phyloP scores from a whole-genome alignment of 2,329 filamentous ascomycete species.

The Cryphonectria nitschkei region DNA sequence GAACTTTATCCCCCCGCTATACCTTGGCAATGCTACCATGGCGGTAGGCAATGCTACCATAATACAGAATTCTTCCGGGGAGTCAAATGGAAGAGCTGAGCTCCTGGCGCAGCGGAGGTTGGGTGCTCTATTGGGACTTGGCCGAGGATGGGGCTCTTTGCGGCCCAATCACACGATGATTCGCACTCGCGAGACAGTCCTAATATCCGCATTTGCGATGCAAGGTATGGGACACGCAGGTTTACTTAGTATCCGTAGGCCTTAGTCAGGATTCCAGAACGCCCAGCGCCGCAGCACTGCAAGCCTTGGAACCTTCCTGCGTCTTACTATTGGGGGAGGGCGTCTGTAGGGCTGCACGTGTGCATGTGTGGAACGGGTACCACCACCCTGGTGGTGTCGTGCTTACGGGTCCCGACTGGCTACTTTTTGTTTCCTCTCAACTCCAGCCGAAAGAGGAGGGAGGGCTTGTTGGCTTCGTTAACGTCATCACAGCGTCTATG shows the following conservation, averaged over 20 bases:
- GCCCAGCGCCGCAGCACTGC: background rate
- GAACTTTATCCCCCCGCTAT: background rate
- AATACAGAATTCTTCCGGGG: background rate
- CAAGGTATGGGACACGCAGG: background rate
- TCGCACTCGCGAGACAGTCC: background rate
- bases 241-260: background rate
- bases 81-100: background rate
- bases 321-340: background rate
- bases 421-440: background rate
- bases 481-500: background rate
- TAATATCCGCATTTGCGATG: background rate
- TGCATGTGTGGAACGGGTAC: background rate
- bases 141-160: background rate
- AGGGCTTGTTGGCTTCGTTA: background rate
- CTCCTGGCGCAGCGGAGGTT: background rate
- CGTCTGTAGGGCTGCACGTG: conserved; percentile 2
- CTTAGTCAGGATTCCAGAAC: background rate
- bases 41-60: background rate
- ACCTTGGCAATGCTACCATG: conserved; percentile 1
- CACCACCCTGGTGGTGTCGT: background rate
- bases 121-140: background rate
- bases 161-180: background rate
- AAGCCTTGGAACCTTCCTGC: background rate
- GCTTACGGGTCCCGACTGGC: conserved; percentile 5
- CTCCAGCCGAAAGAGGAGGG: background rate